phyloP scores from a whole-genome alignment of 495 filamentous ascomycete species.

The Melanomma pulvis-pyrius region DNA sequence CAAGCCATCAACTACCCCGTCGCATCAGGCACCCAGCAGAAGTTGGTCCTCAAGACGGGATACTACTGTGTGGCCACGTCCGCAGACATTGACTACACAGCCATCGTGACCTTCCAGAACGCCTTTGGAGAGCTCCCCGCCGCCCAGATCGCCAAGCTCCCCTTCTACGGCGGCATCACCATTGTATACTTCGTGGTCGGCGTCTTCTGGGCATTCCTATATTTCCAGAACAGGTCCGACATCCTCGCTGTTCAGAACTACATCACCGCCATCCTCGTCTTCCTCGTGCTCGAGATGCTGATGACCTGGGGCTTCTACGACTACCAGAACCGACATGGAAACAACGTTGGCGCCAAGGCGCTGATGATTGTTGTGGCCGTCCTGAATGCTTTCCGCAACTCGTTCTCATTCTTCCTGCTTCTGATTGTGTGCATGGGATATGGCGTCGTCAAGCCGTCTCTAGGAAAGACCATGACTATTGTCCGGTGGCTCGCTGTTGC shows the following conservation, averaged over 20 bases:
- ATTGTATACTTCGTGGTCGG: conserved; percentile 90
- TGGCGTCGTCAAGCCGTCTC: conserved; percentile 92
- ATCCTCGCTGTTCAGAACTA: conserved; percentile 99
- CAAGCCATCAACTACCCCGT: conserved; percentile 76
- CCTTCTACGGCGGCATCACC: conserved; percentile 94
- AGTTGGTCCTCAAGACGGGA: conserved; percentile 66
- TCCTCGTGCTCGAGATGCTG: conserved; percentile 91
- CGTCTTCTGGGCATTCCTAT: conserved; percentile 91
- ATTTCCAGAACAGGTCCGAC: conserved; percentile 90
- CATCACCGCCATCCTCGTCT: conserved; percentile 94
- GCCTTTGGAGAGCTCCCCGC: conserved; percentile 95
- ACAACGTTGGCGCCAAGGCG: conserved; percentile 78
- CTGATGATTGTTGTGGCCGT: conserved; percentile 88
- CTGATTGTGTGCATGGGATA: conserved; percentile 99
- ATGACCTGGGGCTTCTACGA: conserved; percentile 99
- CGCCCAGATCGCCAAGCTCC: conserved; percentile 93
- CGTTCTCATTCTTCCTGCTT: conserved; percentile 97
- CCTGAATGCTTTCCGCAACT: conserved; percentile 90
- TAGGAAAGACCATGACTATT: conserved; percentile 92
- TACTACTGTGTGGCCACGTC: conserved; percentile 92
- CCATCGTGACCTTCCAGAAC: conserved; percentile 88
- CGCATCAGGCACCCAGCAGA: conserved; percentile 32
- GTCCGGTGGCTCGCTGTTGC: conserved; percentile 87
- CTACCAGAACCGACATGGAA: conserved; percentile 85
- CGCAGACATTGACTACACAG: conserved; percentile 64